phyloP scores from a whole-genome alignment of 2,329 filamentous ascomycete genomes.

The Trichophyton benhamiae region DNA sequence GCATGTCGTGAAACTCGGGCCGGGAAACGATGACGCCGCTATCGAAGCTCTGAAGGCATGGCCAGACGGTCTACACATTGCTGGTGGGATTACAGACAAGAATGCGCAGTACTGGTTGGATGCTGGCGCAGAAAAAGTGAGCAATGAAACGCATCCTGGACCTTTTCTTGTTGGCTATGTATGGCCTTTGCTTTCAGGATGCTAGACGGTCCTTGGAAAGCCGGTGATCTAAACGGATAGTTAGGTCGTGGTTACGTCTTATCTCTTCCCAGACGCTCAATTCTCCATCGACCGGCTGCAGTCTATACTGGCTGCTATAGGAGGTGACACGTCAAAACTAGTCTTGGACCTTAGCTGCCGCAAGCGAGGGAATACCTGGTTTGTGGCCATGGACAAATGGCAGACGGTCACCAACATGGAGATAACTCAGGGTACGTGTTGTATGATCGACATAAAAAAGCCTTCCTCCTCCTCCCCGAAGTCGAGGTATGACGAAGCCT shows the following conservation, averaged over 20 bases:
- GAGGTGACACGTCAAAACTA: constrained; percentile 62
- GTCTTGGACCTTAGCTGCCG: constrained; percentile 94
- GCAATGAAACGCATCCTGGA: constrained; percentile 14
- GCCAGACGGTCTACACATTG: constrained; percentile 72
- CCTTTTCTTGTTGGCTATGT: neutral
- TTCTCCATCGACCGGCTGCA: constrained; percentile 70
- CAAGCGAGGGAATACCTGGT: constrained; percentile 64
- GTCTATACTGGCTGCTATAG: constrained; percentile 59
- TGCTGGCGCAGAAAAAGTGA: constrained; percentile 76
- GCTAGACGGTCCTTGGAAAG: neutral
- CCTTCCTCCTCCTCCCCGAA: neutral
- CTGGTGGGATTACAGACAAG: constrained; percentile 77
- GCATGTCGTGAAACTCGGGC: constrained; percentile 93
- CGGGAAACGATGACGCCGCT: constrained; percentile 71
- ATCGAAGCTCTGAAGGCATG: constrained; percentile 64
- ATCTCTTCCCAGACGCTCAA: constrained; percentile 70
- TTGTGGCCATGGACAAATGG: constrained; percentile 99
- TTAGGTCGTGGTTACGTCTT: constrained; percentile 94
- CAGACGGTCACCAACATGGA: constrained; percentile 96
- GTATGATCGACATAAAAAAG: constrained; percentile 8
- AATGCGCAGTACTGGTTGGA: constrained; percentile 83
- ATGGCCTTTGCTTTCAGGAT: neutral
- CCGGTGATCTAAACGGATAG: constrained; percentile 15
- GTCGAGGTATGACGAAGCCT: neutral
- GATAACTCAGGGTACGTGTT: constrained; percentile 59